Conservation (phyloP, 371 early-diverging fungal genomes). For the Mortierella sp. region DNA sequence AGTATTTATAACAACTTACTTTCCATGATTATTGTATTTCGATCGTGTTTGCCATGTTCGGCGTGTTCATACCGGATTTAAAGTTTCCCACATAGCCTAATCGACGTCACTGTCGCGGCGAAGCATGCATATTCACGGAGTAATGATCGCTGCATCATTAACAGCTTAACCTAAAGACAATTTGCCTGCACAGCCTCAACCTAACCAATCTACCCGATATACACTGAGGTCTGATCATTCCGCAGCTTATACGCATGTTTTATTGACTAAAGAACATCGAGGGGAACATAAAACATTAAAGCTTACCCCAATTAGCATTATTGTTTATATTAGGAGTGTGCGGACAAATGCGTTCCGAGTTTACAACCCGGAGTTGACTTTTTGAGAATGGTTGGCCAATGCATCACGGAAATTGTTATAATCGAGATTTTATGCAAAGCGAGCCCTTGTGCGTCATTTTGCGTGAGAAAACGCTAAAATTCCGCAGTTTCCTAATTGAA, state of each 20-base stretch:
- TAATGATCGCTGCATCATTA: too few relatives aligned
- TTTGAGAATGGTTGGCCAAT: conserved; percentile 6
- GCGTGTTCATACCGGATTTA: too few relatives aligned
- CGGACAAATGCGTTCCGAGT: conserved; percentile 3
- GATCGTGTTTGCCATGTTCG: too few relatives aligned
- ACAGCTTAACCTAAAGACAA: too few relatives aligned
- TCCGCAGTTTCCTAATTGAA: background rate
- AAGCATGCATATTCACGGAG: too few relatives aligned
- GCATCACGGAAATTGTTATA: conserved; percentile 4
- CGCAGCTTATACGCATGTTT: background rate
- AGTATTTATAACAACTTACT: background rate
- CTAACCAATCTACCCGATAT: too few relatives aligned
- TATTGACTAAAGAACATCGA: too few relatives aligned
- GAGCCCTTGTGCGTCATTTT: background rate
- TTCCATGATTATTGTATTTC: background rate
- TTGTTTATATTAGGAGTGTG: background rate
- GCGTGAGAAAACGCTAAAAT: conserved; percentile 3
- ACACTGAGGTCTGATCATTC: background rate
- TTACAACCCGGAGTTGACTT: background rate
- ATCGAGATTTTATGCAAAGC: background rate
- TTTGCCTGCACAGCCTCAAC: too few relatives aligned
- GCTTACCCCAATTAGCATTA: background rate
- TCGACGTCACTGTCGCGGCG: too few relatives aligned
- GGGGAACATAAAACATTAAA: background rate
- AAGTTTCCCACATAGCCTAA: too few relatives aligned